phyloP scores from a whole-genome alignment of 805 yeast genomes.

The Lipomyces japonicus region DNA sequence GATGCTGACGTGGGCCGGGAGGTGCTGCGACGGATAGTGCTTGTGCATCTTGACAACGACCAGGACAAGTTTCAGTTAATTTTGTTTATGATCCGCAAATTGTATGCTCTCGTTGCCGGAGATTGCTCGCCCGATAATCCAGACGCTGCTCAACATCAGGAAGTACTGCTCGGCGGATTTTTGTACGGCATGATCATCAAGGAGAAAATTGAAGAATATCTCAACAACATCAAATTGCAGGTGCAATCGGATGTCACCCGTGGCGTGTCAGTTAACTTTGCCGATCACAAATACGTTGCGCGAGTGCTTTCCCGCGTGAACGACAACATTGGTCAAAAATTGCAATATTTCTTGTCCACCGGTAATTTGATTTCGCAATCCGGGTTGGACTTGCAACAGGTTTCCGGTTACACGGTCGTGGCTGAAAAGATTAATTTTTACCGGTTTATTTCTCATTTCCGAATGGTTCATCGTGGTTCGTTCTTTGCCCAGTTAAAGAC shows the following conservation, averaged over 20 bases:
- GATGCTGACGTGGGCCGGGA: conserved; percentile 89
- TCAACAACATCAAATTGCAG: conserved; percentile 67
- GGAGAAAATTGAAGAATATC: conserved; percentile 92
- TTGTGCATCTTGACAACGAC: conserved; percentile 72
- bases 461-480: conserved; percentile 99
- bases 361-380: conserved; percentile 97
- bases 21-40: conserved; percentile 74
- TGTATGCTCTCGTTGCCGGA: conserved; percentile 92
- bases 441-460: conserved; percentile 95
- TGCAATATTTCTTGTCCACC: conserved; percentile 91
- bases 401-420: conserved; percentile 95
- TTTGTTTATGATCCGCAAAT: conserved; percentile 90
- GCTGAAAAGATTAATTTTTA: conserved; percentile 98
- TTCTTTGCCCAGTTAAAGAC: conserved; percentile 98
- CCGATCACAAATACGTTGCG: conserved; percentile 76
- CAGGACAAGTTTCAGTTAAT: conserved; percentile 82
- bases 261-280: conserved; percentile 64
- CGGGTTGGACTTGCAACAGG: conserved; percentile 96
- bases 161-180: conserved; percentile 91
- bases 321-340: conserved; percentile 90
- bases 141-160: conserved; percentile 99
- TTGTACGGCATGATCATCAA: conserved; percentile 93
- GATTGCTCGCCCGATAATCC: conserved; percentile 97
- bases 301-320: conserved; percentile 74
- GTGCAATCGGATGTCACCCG: conserved; percentile 71